These are phyloP conservation scores for Rickenella mellea DNA, from an alignment of 768 basidiomycete species.

Conservation along the genomic window DNA sequence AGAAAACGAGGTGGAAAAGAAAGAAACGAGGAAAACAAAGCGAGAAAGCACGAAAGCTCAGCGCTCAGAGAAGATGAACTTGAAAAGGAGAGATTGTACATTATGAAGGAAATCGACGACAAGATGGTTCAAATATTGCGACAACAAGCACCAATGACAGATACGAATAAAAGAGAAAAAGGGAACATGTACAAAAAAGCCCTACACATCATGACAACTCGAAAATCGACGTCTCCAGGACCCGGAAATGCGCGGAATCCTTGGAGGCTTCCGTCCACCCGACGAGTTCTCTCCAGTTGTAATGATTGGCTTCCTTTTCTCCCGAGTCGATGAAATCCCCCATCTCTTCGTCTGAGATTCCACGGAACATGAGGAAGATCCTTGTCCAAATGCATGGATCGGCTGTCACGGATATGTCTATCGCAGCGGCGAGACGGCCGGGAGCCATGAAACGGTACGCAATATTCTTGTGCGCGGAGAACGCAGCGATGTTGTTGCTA, in stretches of 20 bases:
- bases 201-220: constrained; percentile 47
- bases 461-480: constrained; percentile 74
- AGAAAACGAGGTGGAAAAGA: no score
- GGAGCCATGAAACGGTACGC: constrained; percentile 85
- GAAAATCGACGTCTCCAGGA: constrained; percentile 71
- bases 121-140: no score
- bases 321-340: constrained; percentile 67
- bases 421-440: constrained; percentile 70
- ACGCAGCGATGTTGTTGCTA: constrained; percentile 70
- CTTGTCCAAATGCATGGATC: constrained; percentile 78
- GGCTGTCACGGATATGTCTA: constrained; percentile 76
- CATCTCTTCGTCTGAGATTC: constrained; percentile 72
- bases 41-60: no score
- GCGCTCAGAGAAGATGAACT: no score
- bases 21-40: no score
- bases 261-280: constrained; percentile 79
- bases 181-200: no score
- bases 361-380: constrained; percentile 80
- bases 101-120: no score
- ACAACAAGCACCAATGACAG: no score
- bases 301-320: constrained; percentile 76
- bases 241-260: constrained; percentile 62
- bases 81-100: no score
- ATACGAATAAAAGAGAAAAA: no score
- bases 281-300: constrained; percentile 74